Evolutionary conservation across 2,329 filamentous ascomycete genomes (phyloP).

Genomic region (Dothidotthia symphoricarpi): DNA sequence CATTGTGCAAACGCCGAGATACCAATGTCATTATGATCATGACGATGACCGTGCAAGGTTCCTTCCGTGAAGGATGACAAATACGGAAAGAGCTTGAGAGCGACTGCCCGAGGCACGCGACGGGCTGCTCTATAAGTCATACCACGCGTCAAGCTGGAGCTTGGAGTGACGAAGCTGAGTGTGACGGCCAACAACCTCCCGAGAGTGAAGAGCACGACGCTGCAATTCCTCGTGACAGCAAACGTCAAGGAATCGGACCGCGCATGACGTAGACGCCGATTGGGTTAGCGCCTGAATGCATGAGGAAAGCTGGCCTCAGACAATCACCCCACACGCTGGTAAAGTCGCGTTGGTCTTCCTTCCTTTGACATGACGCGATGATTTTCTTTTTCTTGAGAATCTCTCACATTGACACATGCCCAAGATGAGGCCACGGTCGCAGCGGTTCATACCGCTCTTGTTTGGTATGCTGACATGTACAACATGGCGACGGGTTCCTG

Average conservation of each 20-base stretch:
- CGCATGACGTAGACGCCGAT: conserved; percentile 33
- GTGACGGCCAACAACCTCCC: no score
- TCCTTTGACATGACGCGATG: conserved; percentile 33
- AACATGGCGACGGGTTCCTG: conserved; percentile 9
- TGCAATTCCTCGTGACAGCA: not conserved
- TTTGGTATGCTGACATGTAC: conserved; percentile 26
- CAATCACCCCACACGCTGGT: conserved; percentile 16
- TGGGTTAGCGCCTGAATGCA: conserved; percentile 26
- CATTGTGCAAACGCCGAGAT: conserved; percentile 1
- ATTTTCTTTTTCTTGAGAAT: conserved; percentile 16
- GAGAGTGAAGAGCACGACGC: not conserved
- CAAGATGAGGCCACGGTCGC: conserved; percentile 37
- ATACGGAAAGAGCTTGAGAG: conserved; percentile 15
- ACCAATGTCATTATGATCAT: conserved; percentile 9
- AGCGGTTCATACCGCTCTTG: conserved; percentile 40
- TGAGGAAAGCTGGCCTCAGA: conserved; percentile 39
- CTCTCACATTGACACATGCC: conserved; percentile 11
- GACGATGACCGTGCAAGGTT: conserved; percentile 5
- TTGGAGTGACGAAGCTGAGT: not conserved
- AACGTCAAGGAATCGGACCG: not conserved
- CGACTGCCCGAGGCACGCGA: conserved; percentile 4
- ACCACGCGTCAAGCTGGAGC: no score
- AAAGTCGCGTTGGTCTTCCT: conserved; percentile 15
- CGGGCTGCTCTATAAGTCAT: no score
- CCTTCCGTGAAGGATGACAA: conserved; percentile 17